Evolutionary conservation across 192 early-diverging fungal genomes (phyloP), one percentile per base, ranked within the genome.

Genomic region (Spinellus fusiger): DNA sequence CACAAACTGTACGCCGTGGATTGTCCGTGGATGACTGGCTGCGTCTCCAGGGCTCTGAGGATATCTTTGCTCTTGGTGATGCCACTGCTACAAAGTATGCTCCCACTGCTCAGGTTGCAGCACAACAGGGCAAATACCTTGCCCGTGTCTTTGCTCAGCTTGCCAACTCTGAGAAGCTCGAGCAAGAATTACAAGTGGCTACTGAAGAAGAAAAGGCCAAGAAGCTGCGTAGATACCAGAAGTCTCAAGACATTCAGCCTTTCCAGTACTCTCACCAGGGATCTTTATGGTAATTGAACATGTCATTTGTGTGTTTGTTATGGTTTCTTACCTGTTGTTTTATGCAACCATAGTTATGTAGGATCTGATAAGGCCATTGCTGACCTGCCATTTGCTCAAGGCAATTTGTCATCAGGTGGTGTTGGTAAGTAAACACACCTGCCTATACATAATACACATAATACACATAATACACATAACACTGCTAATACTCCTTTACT

Each of bases 321-420:
- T 3, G 3, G 40, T n/a, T 44, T n/a, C 10, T 5, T 12, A 44
- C 18, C 10, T 44, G 2, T 44, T 44, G 3, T 44, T 13, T 37
- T 37, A 13, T n/a, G n/a, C n/a, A n/a, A 18, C 18, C 18, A 10
- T 44, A 44, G 54, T 15, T 95, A 97, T 69, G 89, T 97, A 77
- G 92, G 93, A 9, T 82, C 83, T n/a, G 95, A 98, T 62, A 86
- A 88, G 74, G 95, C 93, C 34, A 94, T 97, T 75, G 93, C 93
- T 4, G 93, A 98, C 58, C 66, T 97, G n/a, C 94, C 92, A 15
- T 77, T 88, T 66, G 73, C 81, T 68, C 79, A 80, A 73, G 77
- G 78, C 51, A 86, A 85, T 58, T 73, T 87, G 18, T 77, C 84
- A 1, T 75, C 83, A 3, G 82, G 85, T 56, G 85, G 85, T 50